Percentiles rank a stretch among this genome's conserved stretches.
phyloP scores from a whole-genome alignment of 2,329 filamentous ascomycete species.

The Cordyceps farinosa region DNA sequence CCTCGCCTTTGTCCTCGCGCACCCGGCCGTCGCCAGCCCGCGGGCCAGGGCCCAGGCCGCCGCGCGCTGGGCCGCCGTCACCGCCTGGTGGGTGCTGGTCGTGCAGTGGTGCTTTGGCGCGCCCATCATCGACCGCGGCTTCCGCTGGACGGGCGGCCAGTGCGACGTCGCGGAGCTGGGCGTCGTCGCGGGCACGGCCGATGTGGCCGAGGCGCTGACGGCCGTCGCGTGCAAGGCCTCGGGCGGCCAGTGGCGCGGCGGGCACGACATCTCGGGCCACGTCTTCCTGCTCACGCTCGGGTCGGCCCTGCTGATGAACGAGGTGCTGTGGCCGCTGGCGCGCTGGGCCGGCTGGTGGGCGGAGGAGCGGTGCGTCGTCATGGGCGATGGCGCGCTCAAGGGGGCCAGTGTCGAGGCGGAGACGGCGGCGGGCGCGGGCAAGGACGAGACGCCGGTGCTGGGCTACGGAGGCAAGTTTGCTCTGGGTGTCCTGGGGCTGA shows the following conservation, averaged over 20 bases:
- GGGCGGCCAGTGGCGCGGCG: constrained; percentile 85
- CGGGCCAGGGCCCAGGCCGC: constrained; percentile 51
- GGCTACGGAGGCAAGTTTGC: constrained; percentile 54
- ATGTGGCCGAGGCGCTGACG: constrained; percentile 57
- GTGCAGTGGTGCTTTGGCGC: constrained; percentile 98
- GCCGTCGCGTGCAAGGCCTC: constrained; percentile 76
- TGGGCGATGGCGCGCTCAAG: constrained; percentile 63
- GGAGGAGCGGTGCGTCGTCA: constrained; percentile 65
- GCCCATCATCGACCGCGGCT: constrained; percentile 83
- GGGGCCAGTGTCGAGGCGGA: constrained; percentile 49
- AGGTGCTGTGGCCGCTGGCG: constrained; percentile 61
- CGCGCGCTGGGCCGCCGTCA: constrained; percentile 68
- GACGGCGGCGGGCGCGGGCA: constrained; percentile 24
- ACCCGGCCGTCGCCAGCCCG: constrained; percentile 49
- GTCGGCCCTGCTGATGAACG: constrained; percentile 76
- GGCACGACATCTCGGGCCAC: constrained; percentile 93
- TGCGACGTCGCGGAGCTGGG: constrained; percentile 61
- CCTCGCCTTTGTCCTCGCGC: constrained; percentile 62
- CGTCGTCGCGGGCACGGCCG: constrained; percentile 42
- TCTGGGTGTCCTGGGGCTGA: constrained; percentile 62
- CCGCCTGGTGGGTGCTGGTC: constrained; percentile 75
- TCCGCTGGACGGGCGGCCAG: constrained; percentile 80
- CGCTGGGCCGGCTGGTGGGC: constrained; percentile 38
- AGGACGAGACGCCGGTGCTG: constrained; percentile 30
- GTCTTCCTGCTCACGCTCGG: constrained; percentile 88